Evolutionary conservation across 1,139 yeast genomes (phyloP), one percentile per base, ranked within the genome.

Genomic region (Debaryomycetaceae sp.): DNA sequence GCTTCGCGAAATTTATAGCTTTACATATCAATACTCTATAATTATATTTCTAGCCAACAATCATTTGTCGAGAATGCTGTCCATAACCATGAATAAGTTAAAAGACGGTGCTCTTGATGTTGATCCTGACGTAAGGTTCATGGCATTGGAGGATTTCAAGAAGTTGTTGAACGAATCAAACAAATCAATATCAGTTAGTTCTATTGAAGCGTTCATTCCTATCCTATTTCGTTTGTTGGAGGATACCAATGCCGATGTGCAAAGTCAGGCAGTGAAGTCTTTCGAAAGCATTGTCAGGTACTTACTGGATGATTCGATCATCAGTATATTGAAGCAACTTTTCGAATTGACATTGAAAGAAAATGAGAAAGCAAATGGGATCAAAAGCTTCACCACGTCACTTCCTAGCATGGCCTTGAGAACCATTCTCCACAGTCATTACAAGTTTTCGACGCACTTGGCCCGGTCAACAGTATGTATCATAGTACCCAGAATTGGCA

Each of bases 41-140:
- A 14, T 17, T 6, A 38, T 24, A 13, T 24, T 24, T 7, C 24
- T 6, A 3, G 2, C 22, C 20, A 4, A 17, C 20, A 17, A 17
- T 17, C 20, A 17, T 17, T 17, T 17, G 20, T 35, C 9, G 20
- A 42, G 37, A 22, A 57, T 56, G 60, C 50, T 49, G 39, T 59
- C 59, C 41, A 49, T 58, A 41, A 55, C 58, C 44, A 54, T 65
- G 51, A 57, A 53, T 43, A 40, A 60, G 14, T 57, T 74, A 43
- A 65, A 59, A 45, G 83, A 82, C 52, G 74, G 73, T 54, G 80
- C 83, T 20, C 68, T 70, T 42, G 87, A 82, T 53, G 84, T 84
- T 23, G 97, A 89, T 56, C 87, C 95, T 4, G 97, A 89, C 59
- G 71, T 86, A 53, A 74, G 96, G 58, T 88, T 83, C 64, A 89